Evolutionary conservation across 75 land plant genomes (phyloP).

Genomic region (Selaginella tamariscina): DNA sequence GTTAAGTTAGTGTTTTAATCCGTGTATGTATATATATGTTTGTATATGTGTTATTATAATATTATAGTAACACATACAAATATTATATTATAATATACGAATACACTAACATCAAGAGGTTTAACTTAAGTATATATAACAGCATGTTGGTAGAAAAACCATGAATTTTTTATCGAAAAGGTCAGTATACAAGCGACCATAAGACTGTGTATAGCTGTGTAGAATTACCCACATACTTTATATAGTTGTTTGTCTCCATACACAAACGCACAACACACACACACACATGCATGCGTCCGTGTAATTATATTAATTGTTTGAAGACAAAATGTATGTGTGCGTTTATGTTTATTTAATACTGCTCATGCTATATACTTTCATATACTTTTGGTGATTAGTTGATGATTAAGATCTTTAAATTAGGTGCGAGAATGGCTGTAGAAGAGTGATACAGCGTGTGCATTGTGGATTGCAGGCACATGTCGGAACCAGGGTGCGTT

Average conservation of each 20-base stretch:
- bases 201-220: no score
- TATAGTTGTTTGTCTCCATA: no score
- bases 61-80: no score
- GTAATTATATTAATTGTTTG: neutral
- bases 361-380: neutral
- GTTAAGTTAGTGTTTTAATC: no score
- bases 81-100: no score
- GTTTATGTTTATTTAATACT: neutral
- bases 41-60: no score
- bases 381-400: neutral
- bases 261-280: neutral
- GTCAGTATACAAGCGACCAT: no score
- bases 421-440: conserved; percentile 47
- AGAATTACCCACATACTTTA: neutral
- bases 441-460: conserved; percentile 38
- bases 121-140: no score
- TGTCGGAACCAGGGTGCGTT: conserved; percentile 74
- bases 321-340: neutral
- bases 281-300: neutral
- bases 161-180: no score
- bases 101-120: no score
- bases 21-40: no score
- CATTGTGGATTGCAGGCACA: conserved; percentile 68
- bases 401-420: neutral
- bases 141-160: no score